phyloP scores from a whole-genome alignment of 257 asterid genomes.

The Forsythia viridissima region DNA sequence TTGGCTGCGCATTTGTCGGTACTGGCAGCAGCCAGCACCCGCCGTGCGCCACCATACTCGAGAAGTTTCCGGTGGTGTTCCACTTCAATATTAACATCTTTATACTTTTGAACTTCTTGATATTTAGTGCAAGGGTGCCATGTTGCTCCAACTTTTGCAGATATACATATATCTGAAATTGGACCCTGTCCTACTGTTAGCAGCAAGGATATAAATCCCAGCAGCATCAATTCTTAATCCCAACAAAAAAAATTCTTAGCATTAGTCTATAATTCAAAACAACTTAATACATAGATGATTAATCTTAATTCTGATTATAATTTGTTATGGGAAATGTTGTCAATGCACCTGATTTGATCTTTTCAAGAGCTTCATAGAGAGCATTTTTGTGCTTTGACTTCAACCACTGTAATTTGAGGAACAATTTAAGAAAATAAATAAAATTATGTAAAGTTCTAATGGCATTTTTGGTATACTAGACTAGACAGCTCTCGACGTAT shows the following conservation, averaged over 20 bases:
- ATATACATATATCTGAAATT: slow-evolving; percentile 69
- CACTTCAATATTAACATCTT: background rate
- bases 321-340: background rate
- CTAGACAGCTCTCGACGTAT: background rate
- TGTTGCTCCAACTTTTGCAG: slow-evolving; percentile 47
- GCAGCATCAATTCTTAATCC: slow-evolving; percentile 73
- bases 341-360: slow-evolving; percentile 71
- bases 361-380: slow-evolving; percentile 77
- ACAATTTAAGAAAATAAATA: background rate
- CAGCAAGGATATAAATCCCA: slow-evolving; percentile 87
- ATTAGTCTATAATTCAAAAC: background rate
- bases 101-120: slow-evolving; percentile 28
- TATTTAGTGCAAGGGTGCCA: slow-evolving; percentile 86
- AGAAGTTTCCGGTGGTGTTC: slow-evolving; percentile 65
- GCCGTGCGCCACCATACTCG: slow-evolving; percentile 29
- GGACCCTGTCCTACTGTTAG: slow-evolving; percentile 64
- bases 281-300: background rate
- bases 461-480: too few relatives aligned
- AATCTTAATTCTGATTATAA: background rate
- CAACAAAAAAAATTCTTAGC: too few relatives aligned
- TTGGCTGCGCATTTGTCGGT: slow-evolving; percentile 64
- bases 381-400: slow-evolving; percentile 65
- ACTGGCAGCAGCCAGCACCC: slow-evolving; percentile 57
- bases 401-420: slow-evolving; percentile 58
- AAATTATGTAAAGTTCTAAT: background rate